These are phyloP conservation scores for Ophiostoma novo-ulmi DNA, from an alignment of 2,329 filamentous ascomycete genomes.

Conservation along the genomic window DNA sequence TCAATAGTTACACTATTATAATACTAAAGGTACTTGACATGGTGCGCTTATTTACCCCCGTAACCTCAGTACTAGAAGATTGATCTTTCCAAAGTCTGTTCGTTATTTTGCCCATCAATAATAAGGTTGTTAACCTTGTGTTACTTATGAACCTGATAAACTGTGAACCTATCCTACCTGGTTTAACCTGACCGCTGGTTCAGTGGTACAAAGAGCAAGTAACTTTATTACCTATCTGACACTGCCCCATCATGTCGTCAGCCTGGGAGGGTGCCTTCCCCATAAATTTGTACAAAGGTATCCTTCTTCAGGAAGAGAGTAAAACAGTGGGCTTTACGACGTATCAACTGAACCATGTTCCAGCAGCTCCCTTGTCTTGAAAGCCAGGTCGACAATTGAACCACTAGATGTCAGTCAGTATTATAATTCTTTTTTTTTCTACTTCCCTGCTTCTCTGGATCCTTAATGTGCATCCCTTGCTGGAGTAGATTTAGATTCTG, in stretches of 20 bases:
- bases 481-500: neutral
- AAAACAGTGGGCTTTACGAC: neutral
- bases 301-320: neutral
- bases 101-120: neutral
- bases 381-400: neutral
- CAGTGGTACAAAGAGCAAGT: neutral
- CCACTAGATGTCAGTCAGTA: neutral
- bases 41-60: too few relatives aligned
- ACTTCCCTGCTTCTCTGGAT: neutral
- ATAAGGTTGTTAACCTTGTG: neutral
- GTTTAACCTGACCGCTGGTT: neutral
- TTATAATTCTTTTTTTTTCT: neutral
- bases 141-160: neutral
- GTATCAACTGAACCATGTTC: neutral
- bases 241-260: constrained; percentile 6
- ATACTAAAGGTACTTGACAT: too few relatives aligned
- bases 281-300: neutral
- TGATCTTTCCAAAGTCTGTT: neutral
- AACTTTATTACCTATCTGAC: neutral
- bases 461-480: neutral
- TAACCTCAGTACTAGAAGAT: too few relatives aligned
- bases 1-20: too few relatives aligned
- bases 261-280: neutral
- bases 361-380: neutral
- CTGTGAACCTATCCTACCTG: neutral